phyloP scores from a whole-genome alignment of 179 eudicot genomes.

The Heliamphora pulchella region DNA sequence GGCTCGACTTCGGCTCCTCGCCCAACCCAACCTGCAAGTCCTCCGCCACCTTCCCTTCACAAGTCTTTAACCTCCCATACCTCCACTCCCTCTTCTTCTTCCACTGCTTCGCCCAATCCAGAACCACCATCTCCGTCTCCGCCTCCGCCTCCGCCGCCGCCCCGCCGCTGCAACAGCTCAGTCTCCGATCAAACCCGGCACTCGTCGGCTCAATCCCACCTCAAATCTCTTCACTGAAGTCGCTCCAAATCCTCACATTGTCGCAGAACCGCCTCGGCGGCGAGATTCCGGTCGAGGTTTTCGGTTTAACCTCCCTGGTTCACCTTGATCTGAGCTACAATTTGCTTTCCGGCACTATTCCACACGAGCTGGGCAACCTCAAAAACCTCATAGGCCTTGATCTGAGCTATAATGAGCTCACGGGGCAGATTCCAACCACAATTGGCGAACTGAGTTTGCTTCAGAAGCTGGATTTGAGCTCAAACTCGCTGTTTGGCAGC shows the following conservation, averaged over 20 bases:
- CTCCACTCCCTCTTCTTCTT: conserved; percentile 60
- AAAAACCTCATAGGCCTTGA: conserved; percentile 60
- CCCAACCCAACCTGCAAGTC: conserved; percentile 59
- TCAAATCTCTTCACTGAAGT: conserved; percentile 40
- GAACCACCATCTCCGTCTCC: conserved; percentile 42
- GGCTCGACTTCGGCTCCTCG: conserved; percentile 59
- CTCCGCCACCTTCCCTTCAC: conserved; percentile 48
- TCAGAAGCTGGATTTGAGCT: conserved; percentile 74
- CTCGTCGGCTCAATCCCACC: conserved; percentile 52
- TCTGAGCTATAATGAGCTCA: conserved; percentile 57
- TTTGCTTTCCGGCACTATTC: conserved; percentile 39
- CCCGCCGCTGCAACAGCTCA: conserved; percentile 56
- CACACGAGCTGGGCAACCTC: conserved; percentile 40
- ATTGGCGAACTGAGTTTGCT: conserved; percentile 53
- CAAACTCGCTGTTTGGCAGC: conserved; percentile 43
- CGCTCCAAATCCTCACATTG: conserved; percentile 64
- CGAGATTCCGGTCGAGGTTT: conserved; percentile 38
- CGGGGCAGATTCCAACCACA: conserved; percentile 44
- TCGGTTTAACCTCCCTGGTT: conserved; percentile 32
- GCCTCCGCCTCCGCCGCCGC: conserved; percentile 13
- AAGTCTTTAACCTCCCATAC: conserved; percentile 51
- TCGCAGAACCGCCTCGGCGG: conserved; percentile 57
- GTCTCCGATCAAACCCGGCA: conserved; percentile 58
- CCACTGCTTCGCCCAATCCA: conserved; percentile 51
- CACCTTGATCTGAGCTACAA: conserved; percentile 85